Base-by-base conservation (phyloP, 768 basidiomycete species). In the Boletus rubropictus region DNA sequence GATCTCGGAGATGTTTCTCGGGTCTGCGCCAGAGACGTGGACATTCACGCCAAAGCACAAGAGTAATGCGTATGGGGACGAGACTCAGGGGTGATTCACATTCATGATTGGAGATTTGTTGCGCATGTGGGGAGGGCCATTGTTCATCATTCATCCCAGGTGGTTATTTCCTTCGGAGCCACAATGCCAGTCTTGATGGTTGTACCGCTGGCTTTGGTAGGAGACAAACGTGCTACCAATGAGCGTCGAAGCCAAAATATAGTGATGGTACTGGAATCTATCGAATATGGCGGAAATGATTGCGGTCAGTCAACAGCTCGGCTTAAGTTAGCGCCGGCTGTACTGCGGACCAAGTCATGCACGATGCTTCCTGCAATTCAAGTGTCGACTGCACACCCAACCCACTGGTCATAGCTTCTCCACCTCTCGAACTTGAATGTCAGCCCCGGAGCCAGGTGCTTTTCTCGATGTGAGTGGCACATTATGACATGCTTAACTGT, bases 1-100 rank as follows among this genome's bases (percentile, higher is more conserved):
- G 69, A 82, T 99, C 38, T 87, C 88, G 1, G 90, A 94, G 68
- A 93, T 95, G 87, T 96, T 96, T 70, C 70, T 97, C 21, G 95
- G 94, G 1, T 85, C 85, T 47, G 78, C 81, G 1, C 93, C 90
- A 1, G 87, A 88, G 50, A 71, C 78, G 3, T 95, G 89, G 83
- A 69, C 70, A 7, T 98, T 96, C 67, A 81, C 80, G 12, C 92
- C 94, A 2, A 98, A 96, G 66, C 94, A 98, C 69, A 94, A 90
- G 69, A 93, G 89, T 53, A 97, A 96, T 63, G 72, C 88, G 1
- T 75, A 81, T 63, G 72, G 69, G 8, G 76, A 77, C 25, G 84
- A 84, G 46, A 76, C 71, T 47, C 84, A 88, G 57, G 87, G 80
- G 6, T 80, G 57, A 50, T 22, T 33, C 17, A 18, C 18, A 24